phyloP scores from a whole-genome alignment of 306 rosid genomes.

The Phaseolus lunatus region DNA sequence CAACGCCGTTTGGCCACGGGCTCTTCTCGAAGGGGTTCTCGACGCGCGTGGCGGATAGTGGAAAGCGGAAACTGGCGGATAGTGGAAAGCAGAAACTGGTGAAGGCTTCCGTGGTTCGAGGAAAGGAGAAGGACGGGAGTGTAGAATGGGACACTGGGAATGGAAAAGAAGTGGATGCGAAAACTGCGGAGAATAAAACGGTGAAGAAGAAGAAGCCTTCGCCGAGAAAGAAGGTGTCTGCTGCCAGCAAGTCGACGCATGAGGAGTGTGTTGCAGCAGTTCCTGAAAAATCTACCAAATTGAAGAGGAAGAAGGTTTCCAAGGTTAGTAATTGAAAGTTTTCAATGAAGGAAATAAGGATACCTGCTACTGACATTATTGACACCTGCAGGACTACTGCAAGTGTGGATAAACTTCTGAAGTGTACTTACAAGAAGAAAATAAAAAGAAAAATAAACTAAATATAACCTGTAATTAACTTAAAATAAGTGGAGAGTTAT shows the following conservation, averaged over 20 bases:
- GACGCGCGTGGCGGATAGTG: constrained; percentile 46
- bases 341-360: neutral
- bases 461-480: neutral
- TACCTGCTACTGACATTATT: neutral
- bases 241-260: constrained; percentile 39
- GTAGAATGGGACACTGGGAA: constrained; percentile 39
- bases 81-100: constrained; percentile 44
- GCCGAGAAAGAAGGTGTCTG: constrained; percentile 59
- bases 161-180: constrained; percentile 42
- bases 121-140: constrained; percentile 42
- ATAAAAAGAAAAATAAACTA: neutral
- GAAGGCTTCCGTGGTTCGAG: constrained; percentile 46
- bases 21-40: constrained; percentile 56
- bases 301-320: constrained; percentile 46
- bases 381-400: neutral
- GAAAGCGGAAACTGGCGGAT: constrained; percentile 33
- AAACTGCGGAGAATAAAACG: constrained; percentile 51
- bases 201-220: constrained; percentile 52
- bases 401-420: too few species aligned
- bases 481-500: neutral
- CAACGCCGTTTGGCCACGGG: constrained; percentile 43
- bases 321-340: constrained; percentile 57
- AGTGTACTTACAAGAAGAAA: neutral
- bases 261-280: constrained; percentile 46
- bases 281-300: constrained; percentile 51